These are phyloP conservation scores for Paraphoma sp. DNA, from an alignment of 2,329 filamentous ascomycete species.

Conservation along the genomic window DNA sequence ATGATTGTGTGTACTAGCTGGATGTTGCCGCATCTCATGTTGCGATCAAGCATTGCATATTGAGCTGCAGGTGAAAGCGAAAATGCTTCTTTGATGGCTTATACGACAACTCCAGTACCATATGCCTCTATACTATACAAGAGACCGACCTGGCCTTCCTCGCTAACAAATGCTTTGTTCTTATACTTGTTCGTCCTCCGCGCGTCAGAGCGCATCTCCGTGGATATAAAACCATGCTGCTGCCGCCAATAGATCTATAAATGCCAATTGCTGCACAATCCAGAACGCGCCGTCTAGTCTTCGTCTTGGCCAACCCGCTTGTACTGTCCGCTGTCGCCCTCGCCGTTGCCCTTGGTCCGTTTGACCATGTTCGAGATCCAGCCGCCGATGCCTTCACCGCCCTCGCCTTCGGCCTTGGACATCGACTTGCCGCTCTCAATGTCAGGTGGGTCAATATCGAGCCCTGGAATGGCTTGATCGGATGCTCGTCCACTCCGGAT, in stretches of 20 bases:
- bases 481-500: constrained; percentile 59
- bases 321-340: constrained; percentile 54
- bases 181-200: constrained; percentile 35
- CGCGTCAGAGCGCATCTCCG: constrained; percentile 15
- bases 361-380: constrained; percentile 74
- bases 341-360: constrained; percentile 56
- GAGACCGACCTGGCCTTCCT: constrained; percentile 11
- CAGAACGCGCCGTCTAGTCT: constrained; percentile 16
- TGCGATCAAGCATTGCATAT: too few relatives aligned
- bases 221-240: constrained; percentile 35
- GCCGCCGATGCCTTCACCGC: constrained; percentile 66
- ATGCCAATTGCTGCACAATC: constrained; percentile 20
- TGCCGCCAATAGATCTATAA: constrained; percentile 25
- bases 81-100: constrained; percentile 7
- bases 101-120: constrained; percentile 5
- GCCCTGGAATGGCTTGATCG: constrained; percentile 75
- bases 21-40: too few relatives aligned
- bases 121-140: constrained; percentile 20
- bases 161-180: constrained; percentile 33
- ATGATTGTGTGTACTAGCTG: too few relatives aligned
- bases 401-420: constrained; percentile 33
- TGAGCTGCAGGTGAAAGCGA: neutral
- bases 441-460: constrained; percentile 81
- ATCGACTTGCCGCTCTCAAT: constrained; percentile 59
- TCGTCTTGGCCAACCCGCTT: constrained; percentile 54